Base-by-base conservation (phyloP, 441 rosid species). In the Populus hybrid region DNA sequence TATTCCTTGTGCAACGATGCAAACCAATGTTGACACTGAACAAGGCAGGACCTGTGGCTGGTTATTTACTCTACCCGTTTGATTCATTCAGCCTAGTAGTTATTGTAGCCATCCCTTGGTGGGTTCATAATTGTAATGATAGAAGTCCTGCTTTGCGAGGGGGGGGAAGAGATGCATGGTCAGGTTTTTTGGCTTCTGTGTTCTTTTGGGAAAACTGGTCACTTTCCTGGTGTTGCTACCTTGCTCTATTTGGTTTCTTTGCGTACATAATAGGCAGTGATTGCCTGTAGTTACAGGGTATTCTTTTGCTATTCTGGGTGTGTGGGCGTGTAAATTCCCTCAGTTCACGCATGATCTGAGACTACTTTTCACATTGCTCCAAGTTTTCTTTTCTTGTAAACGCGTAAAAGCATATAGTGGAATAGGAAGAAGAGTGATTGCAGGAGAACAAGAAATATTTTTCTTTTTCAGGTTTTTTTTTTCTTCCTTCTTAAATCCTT, bases 41-140 rank as follows among this genome's bases (percentile, higher is more conserved):
- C 66, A 70, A 70, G 45, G 72, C 78, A 50, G 68, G 42, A 45
- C 14, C 16, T 23, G 68, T 53, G 40, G 53, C 74, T 63, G 67
- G 72, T 31, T 40, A 10, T 23, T 12, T 69, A 56, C 9, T 31
- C 26, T 56, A 1, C 29, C 16, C 12, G 23, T 23, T 56, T 36
- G 21, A 23, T 70, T 63, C 45, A 29, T 38, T 40, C 45, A 40
- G 11, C 14, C 45, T 40, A 2, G 45, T 40, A 2, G 45, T 45
- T 12, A 45, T 4, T 45, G 1, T 45, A 11, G 53, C 18, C 53
- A 12, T 11, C 53, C 18, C 64, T n/a, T n/a, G 50, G 29, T 53
- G 36, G 66, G 63, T 65, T 42, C 26, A 7, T 18, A 26, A 12
- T 14, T 67, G 63, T 67, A 73, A 66, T 73, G 63, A 73, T 67